A percentile compares a stretch with the other conserved stretches of the same genome.
Evolutionary conservation across 2,329 filamentous ascomycete genomes (phyloP).

Genomic region (Pseudopyricularia cyperi): DNA sequence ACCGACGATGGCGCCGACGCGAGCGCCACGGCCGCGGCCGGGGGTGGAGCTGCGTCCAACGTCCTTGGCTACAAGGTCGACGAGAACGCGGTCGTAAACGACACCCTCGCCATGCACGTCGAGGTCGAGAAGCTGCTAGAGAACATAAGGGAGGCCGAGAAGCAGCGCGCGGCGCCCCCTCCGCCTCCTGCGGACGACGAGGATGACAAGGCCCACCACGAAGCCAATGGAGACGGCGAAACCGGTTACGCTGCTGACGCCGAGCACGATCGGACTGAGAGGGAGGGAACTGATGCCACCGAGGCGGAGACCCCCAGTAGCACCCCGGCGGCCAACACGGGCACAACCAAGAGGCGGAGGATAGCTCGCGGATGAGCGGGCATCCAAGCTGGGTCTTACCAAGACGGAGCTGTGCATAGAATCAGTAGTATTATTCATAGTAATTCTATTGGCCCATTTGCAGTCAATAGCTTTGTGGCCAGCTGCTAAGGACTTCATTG

Average conservation of each 20-base stretch:
- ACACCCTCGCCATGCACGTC: constrained; percentile 79
- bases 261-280: not conserved
- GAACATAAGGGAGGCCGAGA: constrained; percentile 64
- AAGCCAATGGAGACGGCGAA: constrained; percentile 5
- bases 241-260: constrained; percentile 2
- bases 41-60: constrained; percentile 26
- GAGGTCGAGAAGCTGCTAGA: constrained; percentile 71
- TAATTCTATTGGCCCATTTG: too few species aligned
- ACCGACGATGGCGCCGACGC: constrained; percentile 16
- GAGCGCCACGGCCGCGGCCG: constrained; percentile 12
- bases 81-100: constrained; percentile 77
- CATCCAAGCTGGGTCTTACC: too few species aligned
- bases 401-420: not conserved
- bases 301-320: not conserved
- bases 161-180: constrained; percentile 28
- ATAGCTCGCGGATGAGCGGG: constrained; percentile 8
- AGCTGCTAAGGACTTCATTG: too few species aligned
- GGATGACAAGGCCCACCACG: constrained; percentile 1
- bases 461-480: too few species aligned
- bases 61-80: constrained; percentile 52
- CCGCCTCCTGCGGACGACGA: constrained; percentile 12
- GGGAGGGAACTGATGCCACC: constrained; percentile 4
- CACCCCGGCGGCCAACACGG: constrained; percentile 4
- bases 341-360: constrained; percentile 12
- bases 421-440: too few species aligned